Evolutionary conservation across 345 rosid species (phyloP).

Genomic region (Eucalyptus virginea): DNA sequence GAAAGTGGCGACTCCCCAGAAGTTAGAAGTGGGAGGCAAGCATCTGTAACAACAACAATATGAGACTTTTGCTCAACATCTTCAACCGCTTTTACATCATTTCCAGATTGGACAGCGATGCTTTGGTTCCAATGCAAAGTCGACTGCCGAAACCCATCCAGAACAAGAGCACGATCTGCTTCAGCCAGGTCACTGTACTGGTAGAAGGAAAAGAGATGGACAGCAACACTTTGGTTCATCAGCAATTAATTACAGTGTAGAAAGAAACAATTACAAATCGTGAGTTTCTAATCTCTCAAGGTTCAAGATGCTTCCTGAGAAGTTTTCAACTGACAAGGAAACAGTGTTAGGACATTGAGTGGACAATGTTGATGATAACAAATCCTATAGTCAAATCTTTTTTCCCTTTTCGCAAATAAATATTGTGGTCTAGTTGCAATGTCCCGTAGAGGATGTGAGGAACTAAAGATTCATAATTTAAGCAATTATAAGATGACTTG

Average conservation of each 20-base stretch:
- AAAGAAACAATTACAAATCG: neutral
- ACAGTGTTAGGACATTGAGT: neutral
- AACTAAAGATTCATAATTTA: neutral
- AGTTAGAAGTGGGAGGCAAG: conserved; percentile 63
- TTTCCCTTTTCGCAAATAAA: neutral
- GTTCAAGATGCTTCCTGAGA: neutral
- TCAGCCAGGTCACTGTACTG: conserved; percentile 79
- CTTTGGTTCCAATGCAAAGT: conserved; percentile 46
- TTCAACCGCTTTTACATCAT: conserved; percentile 12
- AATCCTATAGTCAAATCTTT: neutral
- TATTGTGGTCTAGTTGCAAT: neutral
- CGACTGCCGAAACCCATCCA: conserved; percentile 56
- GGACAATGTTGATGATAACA: neutral
- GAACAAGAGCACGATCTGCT: conserved; percentile 32
- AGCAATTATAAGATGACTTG: neutral
- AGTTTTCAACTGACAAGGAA: neutral
- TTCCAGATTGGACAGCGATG: conserved; percentile 13
- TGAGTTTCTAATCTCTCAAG: neutral
- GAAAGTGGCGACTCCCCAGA: conserved; percentile 55
- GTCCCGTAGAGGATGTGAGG: neutral
- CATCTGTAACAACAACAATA: conserved; percentile 67
- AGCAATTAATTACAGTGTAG: neutral
- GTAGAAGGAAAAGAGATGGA: neutral
- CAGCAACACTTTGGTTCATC: neutral
- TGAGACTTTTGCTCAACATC: conserved; percentile 42